phyloP scores from a whole-genome alignment of 768 basidiomycete genomes.

The Dacryopinax primogenitus region DNA sequence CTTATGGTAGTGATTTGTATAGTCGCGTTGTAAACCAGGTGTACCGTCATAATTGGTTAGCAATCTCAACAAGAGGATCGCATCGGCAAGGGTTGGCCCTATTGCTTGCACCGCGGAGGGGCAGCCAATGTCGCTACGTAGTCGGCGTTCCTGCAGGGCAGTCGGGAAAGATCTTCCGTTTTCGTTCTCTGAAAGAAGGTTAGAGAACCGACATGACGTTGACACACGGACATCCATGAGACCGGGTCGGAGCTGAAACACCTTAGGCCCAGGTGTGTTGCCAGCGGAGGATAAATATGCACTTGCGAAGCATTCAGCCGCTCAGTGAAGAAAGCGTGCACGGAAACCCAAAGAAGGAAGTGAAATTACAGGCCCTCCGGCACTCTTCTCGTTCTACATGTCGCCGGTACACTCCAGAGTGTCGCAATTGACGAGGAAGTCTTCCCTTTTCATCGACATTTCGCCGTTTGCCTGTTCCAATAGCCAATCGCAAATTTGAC shows the following conservation, averaged over 20 bases:
- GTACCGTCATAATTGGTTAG: neutral
- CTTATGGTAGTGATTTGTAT: neutral
- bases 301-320: neutral
- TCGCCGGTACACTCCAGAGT: neutral
- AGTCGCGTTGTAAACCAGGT: neutral
- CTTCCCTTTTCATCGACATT: slow-evolving; percentile 1
- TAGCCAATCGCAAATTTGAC: slow-evolving; percentile 4
- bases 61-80: neutral
- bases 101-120: neutral
- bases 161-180: neutral
- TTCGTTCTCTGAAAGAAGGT: neutral
- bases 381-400: neutral
- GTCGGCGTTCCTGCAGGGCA: neutral
- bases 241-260: neutral
- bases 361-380: neutral
- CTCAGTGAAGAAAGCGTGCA: neutral
- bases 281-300: neutral
- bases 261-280: neutral
- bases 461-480: neutral
- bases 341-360: neutral
- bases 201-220: neutral
- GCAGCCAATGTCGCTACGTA: neutral
- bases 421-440: neutral
- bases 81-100: neutral
- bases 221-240: neutral